A percentile compares a stretch with the other conserved stretches of the same genome.
These are phyloP conservation scores for Aspergillus puulaauensis DNA, from an alignment of 2,329 filamentous ascomycete genomes.

Conservation along the genomic window DNA sequence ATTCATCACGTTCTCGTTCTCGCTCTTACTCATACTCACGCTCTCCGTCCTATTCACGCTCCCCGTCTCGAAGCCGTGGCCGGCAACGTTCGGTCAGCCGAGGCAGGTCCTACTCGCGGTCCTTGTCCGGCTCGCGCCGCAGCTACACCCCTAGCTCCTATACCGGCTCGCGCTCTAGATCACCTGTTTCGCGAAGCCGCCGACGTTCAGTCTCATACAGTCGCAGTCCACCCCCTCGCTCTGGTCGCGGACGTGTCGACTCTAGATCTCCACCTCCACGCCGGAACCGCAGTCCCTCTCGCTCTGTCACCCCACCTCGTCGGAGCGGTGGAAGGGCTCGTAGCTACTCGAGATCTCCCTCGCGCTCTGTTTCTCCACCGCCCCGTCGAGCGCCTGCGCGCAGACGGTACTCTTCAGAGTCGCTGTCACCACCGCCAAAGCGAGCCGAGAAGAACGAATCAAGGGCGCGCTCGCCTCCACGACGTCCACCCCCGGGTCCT, in stretches of 20 bases:
- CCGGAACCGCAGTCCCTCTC: slow-evolving; percentile 30
- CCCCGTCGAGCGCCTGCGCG: slow-evolving; percentile 20
- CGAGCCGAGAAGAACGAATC: slow-evolving; percentile 22
- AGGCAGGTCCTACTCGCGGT: slow-evolving; percentile 32
- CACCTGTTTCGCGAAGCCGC: slow-evolving; percentile 30
- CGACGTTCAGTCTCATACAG: slow-evolving; percentile 34
- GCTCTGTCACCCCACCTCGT: slow-evolving; percentile 34
- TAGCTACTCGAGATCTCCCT: slow-evolving; percentile 34
- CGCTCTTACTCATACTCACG: slow-evolving; percentile 34
- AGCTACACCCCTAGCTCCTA: slow-evolving; percentile 29
- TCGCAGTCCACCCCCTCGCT: slow-evolving; percentile 28
- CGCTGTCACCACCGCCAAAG: slow-evolving; percentile 29
- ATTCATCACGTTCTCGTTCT: slow-evolving; percentile 41
- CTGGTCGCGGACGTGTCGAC: slow-evolving; percentile 26
- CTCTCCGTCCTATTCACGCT: slow-evolving; percentile 40
- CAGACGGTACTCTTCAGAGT: slow-evolving; percentile 27
- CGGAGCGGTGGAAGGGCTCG: slow-evolving; percentile 24
- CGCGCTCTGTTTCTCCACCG: slow-evolving; percentile 30
- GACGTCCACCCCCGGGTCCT: slow-evolving; percentile 19
- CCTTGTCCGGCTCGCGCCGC: slow-evolving; percentile 30
- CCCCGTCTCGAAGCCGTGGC: slow-evolving; percentile 31
- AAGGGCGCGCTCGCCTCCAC: slow-evolving; percentile 24
- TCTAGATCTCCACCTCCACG: slow-evolving; percentile 25
- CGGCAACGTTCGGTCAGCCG: slow-evolving; percentile 25
- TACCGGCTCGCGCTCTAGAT: slow-evolving; percentile 38